These are phyloP conservation scores for Geranomyces michiganensis DNA, from an alignment of 192 early-diverging fungal genomes.

Conservation along the genomic window DNA sequence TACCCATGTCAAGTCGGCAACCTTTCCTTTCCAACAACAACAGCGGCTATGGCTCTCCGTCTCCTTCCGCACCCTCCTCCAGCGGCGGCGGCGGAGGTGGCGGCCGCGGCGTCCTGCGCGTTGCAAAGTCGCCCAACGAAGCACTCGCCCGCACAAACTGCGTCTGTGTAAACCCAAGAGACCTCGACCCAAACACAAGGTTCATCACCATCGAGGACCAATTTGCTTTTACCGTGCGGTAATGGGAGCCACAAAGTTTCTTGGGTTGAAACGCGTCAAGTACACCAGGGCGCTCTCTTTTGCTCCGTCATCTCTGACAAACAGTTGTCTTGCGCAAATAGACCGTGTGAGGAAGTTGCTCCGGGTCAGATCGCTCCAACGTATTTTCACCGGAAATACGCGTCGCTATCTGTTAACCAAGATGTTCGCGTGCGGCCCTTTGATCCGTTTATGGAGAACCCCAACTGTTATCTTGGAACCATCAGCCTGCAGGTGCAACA, in stretches of 20 bases:
- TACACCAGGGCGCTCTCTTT: background rate
- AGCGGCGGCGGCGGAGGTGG: background rate
- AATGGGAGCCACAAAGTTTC: background rate
- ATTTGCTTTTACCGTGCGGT: conserved; percentile 83
- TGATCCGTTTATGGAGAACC: conserved; percentile 57
- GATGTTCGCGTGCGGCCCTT: conserved; percentile 64
- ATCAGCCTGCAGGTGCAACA: conserved; percentile 53
- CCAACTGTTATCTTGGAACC: conserved; percentile 49
- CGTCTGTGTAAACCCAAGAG: conserved; percentile 71
- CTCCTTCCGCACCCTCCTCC: background rate
- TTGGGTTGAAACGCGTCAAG: too few species aligned
- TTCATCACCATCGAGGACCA: conserved; percentile 79
- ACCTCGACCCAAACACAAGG: conserved; percentile 68
- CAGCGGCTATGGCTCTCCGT: background rate
- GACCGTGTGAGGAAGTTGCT: conserved; percentile 47
- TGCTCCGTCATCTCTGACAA: background rate
- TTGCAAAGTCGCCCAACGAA: conserved; percentile 45
- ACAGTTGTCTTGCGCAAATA: conserved; percentile 20
- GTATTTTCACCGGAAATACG: conserved; percentile 66
- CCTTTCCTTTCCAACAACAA: conserved; percentile 6
- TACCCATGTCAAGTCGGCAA: background rate
- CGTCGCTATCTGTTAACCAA: conserved; percentile 64
- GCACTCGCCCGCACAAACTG: conserved; percentile 69
- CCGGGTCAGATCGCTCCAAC: conserved; percentile 58
- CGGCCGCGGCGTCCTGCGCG: conserved; percentile 19